A percentile compares a stretch with the other conserved stretches of the same genome.
Conservation (phyloP, 202 grass and related monocot genomes). For the Panicum hallii region DNA sequence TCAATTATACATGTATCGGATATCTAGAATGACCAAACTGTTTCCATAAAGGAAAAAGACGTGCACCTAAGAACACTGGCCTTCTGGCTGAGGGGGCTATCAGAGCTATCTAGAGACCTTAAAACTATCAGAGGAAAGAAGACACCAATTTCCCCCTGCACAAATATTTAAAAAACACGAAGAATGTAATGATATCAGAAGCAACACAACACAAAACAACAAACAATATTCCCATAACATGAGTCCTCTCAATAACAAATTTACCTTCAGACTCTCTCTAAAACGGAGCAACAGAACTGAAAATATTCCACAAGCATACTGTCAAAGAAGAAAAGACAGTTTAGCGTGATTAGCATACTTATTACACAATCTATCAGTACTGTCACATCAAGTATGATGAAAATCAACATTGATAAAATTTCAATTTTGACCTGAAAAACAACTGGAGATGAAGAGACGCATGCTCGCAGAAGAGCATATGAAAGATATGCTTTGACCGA, state of each 20-base stretch:
- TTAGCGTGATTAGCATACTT: constrained; percentile 34
- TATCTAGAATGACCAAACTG: not conserved
- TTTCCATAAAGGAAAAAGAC: constrained; percentile 28
- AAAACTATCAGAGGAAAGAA: constrained; percentile 99
- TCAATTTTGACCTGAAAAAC: constrained; percentile 82
- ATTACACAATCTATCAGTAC: constrained; percentile 30
- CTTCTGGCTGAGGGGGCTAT: constrained; percentile 78
- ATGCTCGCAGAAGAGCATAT: constrained; percentile 87
- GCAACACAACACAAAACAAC: constrained; percentile 37
- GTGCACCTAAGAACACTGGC: constrained; percentile 92
- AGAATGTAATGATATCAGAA: constrained; percentile 39
- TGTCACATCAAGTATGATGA: constrained; percentile 20
- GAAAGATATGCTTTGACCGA: constrained; percentile 99
- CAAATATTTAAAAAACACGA: constrained; percentile 33
- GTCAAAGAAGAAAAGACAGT: constrained; percentile 51
- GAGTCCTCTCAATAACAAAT: constrained; percentile 13
- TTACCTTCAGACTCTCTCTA: constrained; percentile 96
- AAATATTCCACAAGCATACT: constrained; percentile 98
- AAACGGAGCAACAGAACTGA: constrained; percentile 94
- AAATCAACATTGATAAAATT: not conserved
- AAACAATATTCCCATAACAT: constrained; percentile 25
- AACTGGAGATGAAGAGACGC: constrained; percentile 85
- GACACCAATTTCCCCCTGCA: constrained; percentile 98
- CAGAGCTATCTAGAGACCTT: constrained; percentile 91
- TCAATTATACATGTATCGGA: not conserved